Percentiles rank a stretch among this genome's conserved stretches.
phyloP scores from a whole-genome alignment of 2,329 filamentous ascomycete species.

The Colletotrichum sp. region DNA sequence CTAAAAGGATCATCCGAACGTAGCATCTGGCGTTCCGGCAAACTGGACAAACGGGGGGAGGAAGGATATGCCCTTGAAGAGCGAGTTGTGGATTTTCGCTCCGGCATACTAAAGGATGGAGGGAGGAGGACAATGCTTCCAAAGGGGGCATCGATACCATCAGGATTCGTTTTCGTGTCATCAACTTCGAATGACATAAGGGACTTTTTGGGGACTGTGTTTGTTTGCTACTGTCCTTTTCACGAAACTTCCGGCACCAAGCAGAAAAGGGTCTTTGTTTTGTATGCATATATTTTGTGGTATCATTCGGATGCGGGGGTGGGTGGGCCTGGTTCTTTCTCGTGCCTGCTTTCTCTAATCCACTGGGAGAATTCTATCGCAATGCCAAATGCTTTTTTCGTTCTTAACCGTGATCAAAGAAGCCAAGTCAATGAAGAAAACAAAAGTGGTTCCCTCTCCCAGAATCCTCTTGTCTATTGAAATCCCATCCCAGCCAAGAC shows the following conservation, averaged over 20 bases:
- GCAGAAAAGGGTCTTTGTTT: neutral
- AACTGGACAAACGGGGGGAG: neutral
- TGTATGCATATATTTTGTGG: neutral
- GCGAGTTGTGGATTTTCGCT: neutral
- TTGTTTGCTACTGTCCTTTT: neutral
- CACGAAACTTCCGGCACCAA: neutral
- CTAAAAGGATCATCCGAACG: neutral
- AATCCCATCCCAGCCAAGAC: neutral
- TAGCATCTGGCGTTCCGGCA: neutral
- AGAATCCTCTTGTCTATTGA: neutral
- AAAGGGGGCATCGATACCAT: neutral
- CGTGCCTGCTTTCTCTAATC: neutral
- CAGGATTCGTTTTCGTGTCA: neutral
- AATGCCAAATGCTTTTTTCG: conserved; percentile 4
- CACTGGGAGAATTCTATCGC: neutral
- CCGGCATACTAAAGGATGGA: neutral
- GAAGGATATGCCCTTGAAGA: accelerated
- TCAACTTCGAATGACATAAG: neutral
- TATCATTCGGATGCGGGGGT: neutral
- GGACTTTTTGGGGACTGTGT: neutral
- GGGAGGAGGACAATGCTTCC: neutral
- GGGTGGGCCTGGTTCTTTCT: neutral
- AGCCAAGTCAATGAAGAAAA: neutral
- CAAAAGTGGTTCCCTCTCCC: neutral
- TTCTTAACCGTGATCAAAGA: neutral